Base-by-base conservation (phyloP, 2,329 filamentous ascomycete genomes). In the Salinomyces thailandicus region DNA sequence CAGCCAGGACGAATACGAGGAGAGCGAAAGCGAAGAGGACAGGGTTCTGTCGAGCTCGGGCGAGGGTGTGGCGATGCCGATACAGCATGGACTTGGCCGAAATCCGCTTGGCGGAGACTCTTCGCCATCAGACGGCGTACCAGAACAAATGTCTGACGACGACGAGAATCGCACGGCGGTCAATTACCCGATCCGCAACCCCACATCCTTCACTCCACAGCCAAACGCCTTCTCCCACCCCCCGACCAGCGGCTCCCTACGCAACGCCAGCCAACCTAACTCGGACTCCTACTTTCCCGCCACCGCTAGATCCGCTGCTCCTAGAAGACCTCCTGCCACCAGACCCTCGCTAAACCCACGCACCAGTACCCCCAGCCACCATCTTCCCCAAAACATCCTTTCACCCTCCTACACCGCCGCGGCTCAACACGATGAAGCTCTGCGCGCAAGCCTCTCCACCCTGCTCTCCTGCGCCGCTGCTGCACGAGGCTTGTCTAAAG, bases 381-480 rank as follows among this genome's bases (percentile, higher is more conserved):
- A 76, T 52, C 64, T 65, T 26, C 72, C 73, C 7, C 75, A 72
- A 55, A 81, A 78, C 57, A 75, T 82, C 57, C 74, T 85, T 55
- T 79, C 81, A 0, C 80, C 84, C 1, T 75, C 76, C 3, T 77
- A 84, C 50, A 84, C 85, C 49, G 79, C 84, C 32, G 52, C 55
- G 8, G 50, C 50, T 7, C 86, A 96, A 50, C 87, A 96, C 51
- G 91, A 98, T 51, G 91, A 86, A 18, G 91, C 86, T 2, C 71
- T 98, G 8, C 79, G 91, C 20, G 86, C 91, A 14, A 94, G 85
- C 33, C 71, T 98, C n/a, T 94, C 86, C 1, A 96, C 91, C 0
- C 72, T 98, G 9, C 74, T 98, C 9, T 95, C 89, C n/a, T 93
- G 85, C 52, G 89, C 86, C 0, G 86, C 87, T 3, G 91, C 89